phyloP scores from a whole-genome alignment of 305 asterid genomes.

The Rubia peregrina region DNA sequence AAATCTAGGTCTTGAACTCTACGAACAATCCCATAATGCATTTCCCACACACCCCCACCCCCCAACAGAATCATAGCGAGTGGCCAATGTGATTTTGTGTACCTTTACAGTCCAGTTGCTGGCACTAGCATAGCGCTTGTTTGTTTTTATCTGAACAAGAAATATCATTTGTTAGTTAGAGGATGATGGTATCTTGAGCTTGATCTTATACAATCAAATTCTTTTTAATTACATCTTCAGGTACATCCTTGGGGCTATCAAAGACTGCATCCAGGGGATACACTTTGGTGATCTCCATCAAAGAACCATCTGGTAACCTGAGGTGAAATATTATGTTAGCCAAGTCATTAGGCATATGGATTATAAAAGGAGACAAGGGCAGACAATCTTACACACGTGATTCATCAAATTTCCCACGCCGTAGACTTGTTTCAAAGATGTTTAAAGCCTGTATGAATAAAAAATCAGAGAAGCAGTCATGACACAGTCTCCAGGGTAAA shows the following conservation, averaged over 20 bases:
- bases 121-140: constrained; percentile 82
- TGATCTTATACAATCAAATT: not conserved
- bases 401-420: constrained; percentile 85
- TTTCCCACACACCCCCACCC: no score
- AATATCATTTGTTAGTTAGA: constrained; percentile 9
- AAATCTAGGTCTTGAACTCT: not conserved
- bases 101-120: constrained; percentile 83
- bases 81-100: not conserved
- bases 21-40: not conserved
- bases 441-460: constrained; percentile 53
- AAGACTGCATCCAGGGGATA: constrained; percentile 81
- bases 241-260: constrained; percentile 72
- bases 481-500: constrained; percentile 15
- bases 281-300: constrained; percentile 82
- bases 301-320: constrained; percentile 86
- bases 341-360: constrained; percentile 4
- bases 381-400: constrained; percentile 57
- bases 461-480: constrained; percentile 18
- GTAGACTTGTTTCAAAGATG: constrained; percentile 81
- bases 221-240: constrained; percentile 58
- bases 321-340: constrained; percentile 18
- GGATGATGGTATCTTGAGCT: not conserved
- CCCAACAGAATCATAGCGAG: not conserved
- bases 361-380: constrained; percentile 12
- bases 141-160: constrained; percentile 59